A percentile compares a stretch with the other conserved stretches of the same genome.
Conservation (phyloP, 257 asterid genomes). For the Ilex asprella region DNA sequence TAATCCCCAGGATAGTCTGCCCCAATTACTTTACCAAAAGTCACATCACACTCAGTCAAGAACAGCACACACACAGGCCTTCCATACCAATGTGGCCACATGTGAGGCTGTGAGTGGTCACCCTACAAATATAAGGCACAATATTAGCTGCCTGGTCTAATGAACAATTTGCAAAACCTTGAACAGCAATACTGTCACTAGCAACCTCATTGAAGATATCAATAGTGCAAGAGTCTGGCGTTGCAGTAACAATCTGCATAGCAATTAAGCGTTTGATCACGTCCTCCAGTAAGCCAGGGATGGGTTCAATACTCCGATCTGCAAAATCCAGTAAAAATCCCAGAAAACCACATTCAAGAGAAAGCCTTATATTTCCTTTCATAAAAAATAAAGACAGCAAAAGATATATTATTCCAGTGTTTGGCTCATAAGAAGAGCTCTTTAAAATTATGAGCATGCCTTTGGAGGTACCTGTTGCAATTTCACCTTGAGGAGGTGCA, state of each 20-base stretch:
- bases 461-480: constrained; percentile 48
- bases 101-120: constrained; percentile 79
- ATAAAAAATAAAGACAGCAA: too few relatives aligned
- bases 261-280: constrained; percentile 48
- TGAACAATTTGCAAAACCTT: constrained; percentile 10
- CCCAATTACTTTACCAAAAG: constrained; percentile 56
- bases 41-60: constrained; percentile 76
- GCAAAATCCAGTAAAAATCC: constrained; percentile 26
- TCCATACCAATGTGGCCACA: constrained; percentile 75
- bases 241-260: constrained; percentile 42
- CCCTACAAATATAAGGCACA: constrained; percentile 43
- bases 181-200: constrained; percentile 9
- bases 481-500: constrained; percentile 52
- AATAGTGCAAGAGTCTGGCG: constrained; percentile 70
- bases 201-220: constrained; percentile 84
- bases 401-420: too few relatives aligned
- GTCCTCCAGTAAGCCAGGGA: constrained; percentile 63
- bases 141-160: constrained; percentile 19
- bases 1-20: constrained; percentile 61
- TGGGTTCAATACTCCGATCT: constrained; percentile 65
- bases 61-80: constrained; percentile 67
- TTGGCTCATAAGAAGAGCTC: too few relatives aligned
- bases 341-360: constrained; percentile 6
- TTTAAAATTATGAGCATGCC: constrained; percentile 33
- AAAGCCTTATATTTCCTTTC: constrained; percentile 8